Percentiles rank a stretch among this genome's conserved stretches.
Evolutionary conservation across 1,284 basidiomycete species (phyloP).

Genomic region (Pseudozyma flocculosa): DNA sequence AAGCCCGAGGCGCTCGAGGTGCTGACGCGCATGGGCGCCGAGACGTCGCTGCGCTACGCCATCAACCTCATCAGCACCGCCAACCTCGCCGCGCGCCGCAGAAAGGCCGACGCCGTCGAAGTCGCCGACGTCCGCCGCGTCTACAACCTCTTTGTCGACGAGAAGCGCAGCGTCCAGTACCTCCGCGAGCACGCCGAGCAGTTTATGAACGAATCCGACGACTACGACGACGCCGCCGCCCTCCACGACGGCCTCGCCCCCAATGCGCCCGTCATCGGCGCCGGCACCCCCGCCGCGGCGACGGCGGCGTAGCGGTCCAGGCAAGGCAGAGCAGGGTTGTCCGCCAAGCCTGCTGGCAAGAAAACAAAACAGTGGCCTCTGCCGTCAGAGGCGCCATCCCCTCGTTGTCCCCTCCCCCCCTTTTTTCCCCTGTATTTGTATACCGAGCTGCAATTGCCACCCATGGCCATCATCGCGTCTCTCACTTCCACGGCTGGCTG

Average conservation of each 20-base stretch:
- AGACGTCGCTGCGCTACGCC: slow-evolving; percentile 75
- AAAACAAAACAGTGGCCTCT: no score
- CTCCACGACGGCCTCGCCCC: slow-evolving; percentile 20
- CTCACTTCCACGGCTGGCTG: no score
- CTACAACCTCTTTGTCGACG: slow-evolving; percentile 82
- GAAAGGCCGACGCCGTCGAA: slow-evolving; percentile 72
- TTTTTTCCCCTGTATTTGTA: no score
- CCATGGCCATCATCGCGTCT: no score
- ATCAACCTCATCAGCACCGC: slow-evolving; percentile 90
- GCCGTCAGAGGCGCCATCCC: no score
- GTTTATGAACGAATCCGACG: slow-evolving; percentile 60
- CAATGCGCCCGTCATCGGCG: slow-evolving; percentile 22
- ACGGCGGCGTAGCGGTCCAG: not conserved
- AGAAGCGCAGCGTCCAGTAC: slow-evolving; percentile 91
- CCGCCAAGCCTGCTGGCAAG: no score
- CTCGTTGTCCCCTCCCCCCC: no score
- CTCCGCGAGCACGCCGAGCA: slow-evolving; percentile 77
- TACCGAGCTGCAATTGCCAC: no score
- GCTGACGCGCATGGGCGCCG: slow-evolving; percentile 78
- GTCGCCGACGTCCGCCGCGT: slow-evolving; percentile 80
- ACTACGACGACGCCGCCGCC: slow-evolving; percentile 26
- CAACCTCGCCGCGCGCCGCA: slow-evolving; percentile 75
- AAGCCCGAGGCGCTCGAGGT: slow-evolving; percentile 73
- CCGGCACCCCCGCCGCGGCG: not conserved
- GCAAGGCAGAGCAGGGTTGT: no score